Base-by-base conservation (phyloP, 2,329 filamentous ascomycete species). In the Fusarium siculi region DNA sequence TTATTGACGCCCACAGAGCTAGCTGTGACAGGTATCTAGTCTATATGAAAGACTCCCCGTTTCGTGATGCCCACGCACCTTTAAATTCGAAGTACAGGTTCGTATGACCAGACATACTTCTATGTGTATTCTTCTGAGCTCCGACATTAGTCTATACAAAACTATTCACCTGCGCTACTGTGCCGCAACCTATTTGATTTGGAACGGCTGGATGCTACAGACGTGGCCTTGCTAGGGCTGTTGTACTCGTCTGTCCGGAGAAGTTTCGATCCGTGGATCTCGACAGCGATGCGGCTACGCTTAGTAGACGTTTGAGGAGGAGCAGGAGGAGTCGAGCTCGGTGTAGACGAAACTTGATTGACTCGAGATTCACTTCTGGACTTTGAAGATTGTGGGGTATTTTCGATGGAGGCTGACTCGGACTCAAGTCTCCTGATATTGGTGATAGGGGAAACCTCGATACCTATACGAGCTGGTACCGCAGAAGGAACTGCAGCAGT, bases 161-260 rank as follows among this genome's bases (percentile, higher is more conserved):
- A 15, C 36, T 63, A 65, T 25, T 61, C 25, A 56, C 53, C 70
- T 18, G 30, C 44, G 36, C 23, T 55, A 15, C 52, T 72, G 40
- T 66, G 53, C 39, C 63, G 66, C 36, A 74, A 30, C 7, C 72
- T 70, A 57, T 74, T 78, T 21, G 52, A 57, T 37, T 57, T 69
- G 23, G 50, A 18, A 30, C 28, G 57, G 36, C 63, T 21, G 14
- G 50, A 53, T 18, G 68, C 25, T 14, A 32, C 62, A 18, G 53
- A 44, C 40, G 43, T 63, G 25, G 49, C 44, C 34, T 56, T 50
- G 19, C 60, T 57, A 9, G 60, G 60, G 21, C 57, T 65, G 14
- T 49, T 40, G 9, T 54, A 42, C 32, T 50, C 52, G 7, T 43
- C 40, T 4, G 46, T 59, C 39, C 56, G 63, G 12, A 57, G 44